Evolutionary conservation across 1,284 basidiomycete genomes (phyloP), one percentile per base, ranked within the genome.

Genomic region (Bjerkandera adusta): DNA sequence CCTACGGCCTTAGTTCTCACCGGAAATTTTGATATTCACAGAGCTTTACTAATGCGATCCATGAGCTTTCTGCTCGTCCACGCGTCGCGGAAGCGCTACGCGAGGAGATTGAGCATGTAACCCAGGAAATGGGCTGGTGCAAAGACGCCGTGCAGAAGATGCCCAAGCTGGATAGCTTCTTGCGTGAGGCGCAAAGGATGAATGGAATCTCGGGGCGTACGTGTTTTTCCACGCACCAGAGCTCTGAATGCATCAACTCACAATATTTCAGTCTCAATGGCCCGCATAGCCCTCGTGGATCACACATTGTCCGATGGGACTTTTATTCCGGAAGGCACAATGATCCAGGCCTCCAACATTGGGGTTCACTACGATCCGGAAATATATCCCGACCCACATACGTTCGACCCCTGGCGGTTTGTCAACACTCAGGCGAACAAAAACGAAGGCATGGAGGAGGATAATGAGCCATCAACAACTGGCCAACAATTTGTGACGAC

Each of bases 151-250:
- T 77, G 32, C 59, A 51, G 33, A 68, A 67, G 37, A 71, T 77
- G 70, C 55, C 52, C 36, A 71, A 68, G 49, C 38, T 75, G 2
- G 75, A 79, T 53, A 78, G 75, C 51, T 74, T 77, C 55, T 26
- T 79, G 21, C 66, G 62, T 36, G 76, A 78, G 53, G 61, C 63
- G 1, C 63, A 67, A 43, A 63, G 75, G 1, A 30, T 67, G 12
- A 56, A 65, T 26, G 63, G 67, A 0, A 43, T 65, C 4, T 51
- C 46, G 32, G 20, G 52, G 12, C 27, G 69, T 67, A 57, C 36
- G 63, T 61, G 4, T 4, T 25, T 15, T 25, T 25, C 12, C 10
- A 11, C 15, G 3, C 15, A 30, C 26, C 26, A n/a, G n/a, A 4
- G 26, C 26, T 3, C 36, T 15, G 7, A 38, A 11, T 15, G n/a